Percentiles rank a stretch among this genome's conserved stretches.
phyloP scores from a whole-genome alignment of 768 basidiomycete genomes.

The Cystobasidium tubakii region DNA sequence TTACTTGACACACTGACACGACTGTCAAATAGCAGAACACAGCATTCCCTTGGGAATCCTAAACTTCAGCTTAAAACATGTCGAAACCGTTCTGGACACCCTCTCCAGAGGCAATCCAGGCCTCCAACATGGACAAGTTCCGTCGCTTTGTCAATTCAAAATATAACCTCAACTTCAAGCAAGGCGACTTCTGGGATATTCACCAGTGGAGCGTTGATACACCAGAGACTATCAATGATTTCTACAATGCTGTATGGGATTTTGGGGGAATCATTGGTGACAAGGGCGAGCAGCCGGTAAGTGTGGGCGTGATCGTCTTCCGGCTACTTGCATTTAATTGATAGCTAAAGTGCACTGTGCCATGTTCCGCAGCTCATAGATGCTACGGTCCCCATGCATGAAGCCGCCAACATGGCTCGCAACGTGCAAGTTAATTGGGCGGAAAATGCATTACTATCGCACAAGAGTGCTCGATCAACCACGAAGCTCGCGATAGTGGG shows the following conservation, averaged over 20 bases:
- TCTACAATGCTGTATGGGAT: constrained; percentile 41
- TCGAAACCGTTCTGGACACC: constrained; percentile 23
- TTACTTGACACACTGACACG: neutral
- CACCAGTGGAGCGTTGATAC: constrained; percentile 36
- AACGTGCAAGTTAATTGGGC: constrained; percentile 38
- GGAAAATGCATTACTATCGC: constrained; percentile 45
- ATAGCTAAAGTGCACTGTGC: neutral
- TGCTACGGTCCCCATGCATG: constrained; percentile 24
- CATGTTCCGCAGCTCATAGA: constrained; percentile 26
- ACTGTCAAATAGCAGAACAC: too few relatives aligned
- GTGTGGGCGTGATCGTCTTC: too few relatives aligned
- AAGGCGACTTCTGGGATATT: constrained; percentile 39
- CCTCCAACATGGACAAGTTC: constrained; percentile 32
- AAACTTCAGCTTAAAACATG: neutral
- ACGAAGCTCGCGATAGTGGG: constrained; percentile 42
- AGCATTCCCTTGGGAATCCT: too few relatives aligned
- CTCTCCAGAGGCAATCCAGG: neutral
- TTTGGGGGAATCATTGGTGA: constrained; percentile 42
- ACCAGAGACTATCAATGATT: constrained; percentile 36
- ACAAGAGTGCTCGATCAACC: constrained; percentile 39
- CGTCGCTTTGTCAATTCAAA: constrained; percentile 38
- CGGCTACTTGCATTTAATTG: neutral
- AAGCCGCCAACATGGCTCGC: constrained; percentile 13
- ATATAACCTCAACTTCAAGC: constrained; percentile 22
- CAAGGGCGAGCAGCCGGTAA: constrained; percentile 18